Conservation (phyloP, 768 basidiomycete genomes). For the Daedalea quercina region DNA sequence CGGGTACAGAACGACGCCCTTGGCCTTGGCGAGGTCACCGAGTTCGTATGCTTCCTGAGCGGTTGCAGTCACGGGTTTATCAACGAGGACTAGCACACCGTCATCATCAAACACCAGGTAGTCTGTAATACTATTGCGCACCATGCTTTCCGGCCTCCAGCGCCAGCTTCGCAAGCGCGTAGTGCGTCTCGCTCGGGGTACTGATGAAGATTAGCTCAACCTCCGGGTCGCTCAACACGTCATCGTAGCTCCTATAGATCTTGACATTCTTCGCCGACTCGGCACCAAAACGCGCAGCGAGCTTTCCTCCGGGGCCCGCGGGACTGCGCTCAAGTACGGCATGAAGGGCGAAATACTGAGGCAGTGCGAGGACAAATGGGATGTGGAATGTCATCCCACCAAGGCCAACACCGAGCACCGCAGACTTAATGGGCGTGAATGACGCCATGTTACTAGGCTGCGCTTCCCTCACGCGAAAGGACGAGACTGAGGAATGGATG, state of each 20-base stretch:
- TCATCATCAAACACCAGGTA: not conserved
- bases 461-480: not conserved
- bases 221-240: slow-evolving; percentile 53
- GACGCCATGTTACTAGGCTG: slow-evolving; percentile 10
- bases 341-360: slow-evolving; percentile 61
- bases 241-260: slow-evolving; percentile 54
- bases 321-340: slow-evolving; percentile 77
- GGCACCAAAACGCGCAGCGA: slow-evolving; percentile 58
- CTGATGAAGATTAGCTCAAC: slow-evolving; percentile 65
- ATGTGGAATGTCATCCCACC: slow-evolving; percentile 74
- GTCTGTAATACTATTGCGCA: slow-evolving; percentile 19
- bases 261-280: slow-evolving; percentile 31
- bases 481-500: not conserved
- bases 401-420: slow-evolving; percentile 73
- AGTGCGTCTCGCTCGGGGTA: slow-evolving; percentile 74
- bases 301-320: slow-evolving; percentile 49
- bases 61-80: slow-evolving; percentile 71
- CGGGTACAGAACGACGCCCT: slow-evolving; percentile 58
- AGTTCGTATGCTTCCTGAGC: slow-evolving; percentile 54
- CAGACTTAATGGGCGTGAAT: slow-evolving; percentile 51
- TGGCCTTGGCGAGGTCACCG: slow-evolving; percentile 47
- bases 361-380: slow-evolving; percentile 70
- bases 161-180: slow-evolving; percentile 54
- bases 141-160: slow-evolving; percentile 71
- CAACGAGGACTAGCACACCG: slow-evolving; percentile 53